Base-by-base conservation (phyloP, 2,329 filamentous ascomycete genomes). In the Shiraia sp. region DNA sequence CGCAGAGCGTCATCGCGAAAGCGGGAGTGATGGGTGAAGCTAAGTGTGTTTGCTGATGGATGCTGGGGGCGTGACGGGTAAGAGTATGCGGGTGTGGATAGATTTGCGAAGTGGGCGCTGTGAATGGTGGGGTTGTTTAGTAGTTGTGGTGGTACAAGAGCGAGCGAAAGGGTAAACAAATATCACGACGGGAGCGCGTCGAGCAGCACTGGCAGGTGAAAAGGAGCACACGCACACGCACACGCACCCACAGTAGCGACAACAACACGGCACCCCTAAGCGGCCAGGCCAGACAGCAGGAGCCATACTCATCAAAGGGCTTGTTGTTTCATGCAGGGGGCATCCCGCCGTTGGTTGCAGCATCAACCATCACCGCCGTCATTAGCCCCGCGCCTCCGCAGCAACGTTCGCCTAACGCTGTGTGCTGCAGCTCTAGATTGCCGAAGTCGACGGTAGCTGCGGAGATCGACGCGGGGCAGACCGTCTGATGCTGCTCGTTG, bases 1-100 rank as follows among this genome's bases (percentile, higher is more conserved):
- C 62, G 55, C 50, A 51, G 36, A 59, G 57, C 44, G 53, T 51
- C 55, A 59, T 61, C 34, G 53, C 55, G 52, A 50, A 37, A 26
- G 22, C 14, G 25, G 25, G 22, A 10, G 13, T 42, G 39, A 8
- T 4, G 4, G 19, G 8, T 22, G 19, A 22, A 22, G 19, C 19
- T 22, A 8, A 8, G 19, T 8, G 4, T 22, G 19, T 22, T 10
- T 15, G 34, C 30, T 45, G 42, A 36, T 32, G 28, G 17, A n/a
- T 45, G 37, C 40, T 49, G 51, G 42, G 19, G 42, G 16, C 19
- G 40, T 30, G 50, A 33, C 30, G 23, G 10, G 24, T 14, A 10
- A 8, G 23, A 14, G 8, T 36, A 36, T 34, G 38, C 34, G 50
- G 24, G 31, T 48, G 47, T 45, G 40, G 44, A 48, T 49, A 45